Evolutionary conservation across 768 basidiomycete species (phyloP).

Genomic region (Psilocybe azurescens): DNA sequence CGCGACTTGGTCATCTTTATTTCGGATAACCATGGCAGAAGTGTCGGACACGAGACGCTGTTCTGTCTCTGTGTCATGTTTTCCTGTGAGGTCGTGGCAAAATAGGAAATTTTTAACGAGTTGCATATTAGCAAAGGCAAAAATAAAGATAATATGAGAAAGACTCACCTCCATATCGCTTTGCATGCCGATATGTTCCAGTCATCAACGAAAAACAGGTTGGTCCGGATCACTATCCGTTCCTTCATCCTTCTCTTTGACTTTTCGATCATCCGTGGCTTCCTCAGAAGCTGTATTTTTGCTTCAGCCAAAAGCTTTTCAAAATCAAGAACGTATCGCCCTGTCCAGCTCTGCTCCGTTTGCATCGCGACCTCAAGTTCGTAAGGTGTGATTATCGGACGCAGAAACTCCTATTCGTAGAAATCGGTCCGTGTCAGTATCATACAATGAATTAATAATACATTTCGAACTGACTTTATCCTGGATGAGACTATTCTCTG

Average conservation of each 20-base stretch:
- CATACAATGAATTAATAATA: not conserved
- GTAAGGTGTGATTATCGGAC: slow-evolving; percentile 93
- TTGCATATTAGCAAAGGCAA: not conserved
- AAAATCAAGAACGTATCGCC: slow-evolving; percentile 82
- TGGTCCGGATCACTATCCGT: slow-evolving; percentile 59
- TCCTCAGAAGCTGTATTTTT: slow-evolving; percentile 17
- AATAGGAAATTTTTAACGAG: not conserved
- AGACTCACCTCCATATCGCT: slow-evolving; percentile 56
- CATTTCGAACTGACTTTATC: slow-evolving; percentile 48
- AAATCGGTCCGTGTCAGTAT: not conserved
- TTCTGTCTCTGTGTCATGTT: slow-evolving; percentile 6
- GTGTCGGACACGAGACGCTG: slow-evolving; percentile 12
- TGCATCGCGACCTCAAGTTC: slow-evolving; percentile 86
- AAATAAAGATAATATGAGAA: not conserved
- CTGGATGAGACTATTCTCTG: slow-evolving; percentile 86
- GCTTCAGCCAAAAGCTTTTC: slow-evolving; percentile 54
- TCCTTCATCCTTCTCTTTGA: slow-evolving; percentile 34
- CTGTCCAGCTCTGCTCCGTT: slow-evolving; percentile 73
- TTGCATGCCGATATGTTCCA: slow-evolving; percentile 83
- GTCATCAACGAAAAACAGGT: slow-evolving; percentile 88
- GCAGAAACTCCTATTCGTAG: slow-evolving; percentile 74
- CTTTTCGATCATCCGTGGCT: slow-evolving; percentile 31
- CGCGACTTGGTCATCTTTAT: slow-evolving; percentile 64
- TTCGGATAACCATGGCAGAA: slow-evolving; percentile 62
- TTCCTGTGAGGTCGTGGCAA: not conserved